These are phyloP conservation scores for Fusarium chaquense DNA, from an alignment of 2,329 filamentous ascomycete species.

Conservation along the genomic window DNA sequence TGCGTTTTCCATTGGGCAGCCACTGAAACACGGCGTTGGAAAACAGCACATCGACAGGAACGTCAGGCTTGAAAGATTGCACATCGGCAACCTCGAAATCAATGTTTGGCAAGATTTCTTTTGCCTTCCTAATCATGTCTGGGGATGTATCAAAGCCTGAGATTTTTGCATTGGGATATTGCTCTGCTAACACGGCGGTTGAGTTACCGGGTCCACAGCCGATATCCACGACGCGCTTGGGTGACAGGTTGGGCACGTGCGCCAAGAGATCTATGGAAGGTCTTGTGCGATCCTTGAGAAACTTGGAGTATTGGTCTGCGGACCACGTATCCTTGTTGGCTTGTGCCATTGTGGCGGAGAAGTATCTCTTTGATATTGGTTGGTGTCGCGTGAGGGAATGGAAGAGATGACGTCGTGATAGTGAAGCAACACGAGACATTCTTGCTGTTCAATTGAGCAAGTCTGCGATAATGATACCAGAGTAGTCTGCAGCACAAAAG, in stretches of 20 bases:
- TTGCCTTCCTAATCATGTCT: constrained; percentile 67
- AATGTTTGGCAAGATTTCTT: constrained; percentile 53
- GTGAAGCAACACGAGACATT: constrained; percentile 10
- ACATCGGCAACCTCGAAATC: constrained; percentile 63
- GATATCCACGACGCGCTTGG: constrained; percentile 65
- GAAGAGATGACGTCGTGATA: constrained; percentile 25
- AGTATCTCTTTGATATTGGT: background rate
- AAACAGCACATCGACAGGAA: constrained; percentile 60
- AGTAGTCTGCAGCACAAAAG: background rate
- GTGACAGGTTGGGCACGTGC: constrained; percentile 56
- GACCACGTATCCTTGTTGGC: constrained; percentile 57
- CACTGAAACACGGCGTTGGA: constrained; percentile 72
- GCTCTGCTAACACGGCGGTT: constrained; percentile 60
- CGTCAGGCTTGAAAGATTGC: constrained; percentile 52
- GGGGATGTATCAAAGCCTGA: constrained; percentile 66
- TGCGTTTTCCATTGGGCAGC: constrained; percentile 58
- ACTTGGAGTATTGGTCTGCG: constrained; percentile 69
- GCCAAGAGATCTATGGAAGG: constrained; percentile 65
- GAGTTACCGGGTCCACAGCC: constrained; percentile 72
- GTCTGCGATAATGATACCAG: background rate
- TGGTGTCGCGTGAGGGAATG: constrained; percentile 1
- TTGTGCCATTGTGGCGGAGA: constrained; percentile 17
- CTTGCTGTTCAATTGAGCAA: background rate
- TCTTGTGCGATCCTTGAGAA: constrained; percentile 64
- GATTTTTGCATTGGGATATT: constrained; percentile 61